Evolutionary conservation across 805 yeast genomes (phyloP).

Genomic region (Wickerhamiella alocasiicola): DNA sequence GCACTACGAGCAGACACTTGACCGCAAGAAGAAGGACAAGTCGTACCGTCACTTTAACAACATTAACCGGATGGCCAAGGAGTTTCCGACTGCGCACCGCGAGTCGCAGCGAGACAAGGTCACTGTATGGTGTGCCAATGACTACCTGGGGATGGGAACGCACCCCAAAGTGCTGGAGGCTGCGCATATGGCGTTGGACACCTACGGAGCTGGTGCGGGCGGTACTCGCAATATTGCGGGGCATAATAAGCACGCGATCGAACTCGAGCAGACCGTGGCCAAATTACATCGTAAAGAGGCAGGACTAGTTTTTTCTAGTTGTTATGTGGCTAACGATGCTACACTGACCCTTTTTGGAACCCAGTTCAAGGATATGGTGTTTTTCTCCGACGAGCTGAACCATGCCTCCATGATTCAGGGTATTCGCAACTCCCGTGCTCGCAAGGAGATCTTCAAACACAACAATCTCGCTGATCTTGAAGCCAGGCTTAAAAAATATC

Average conservation of each 20-base stretch:
- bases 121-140: conserved; percentile 98
- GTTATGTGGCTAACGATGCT: conserved; percentile 96
- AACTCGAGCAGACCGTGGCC: conserved; percentile 76
- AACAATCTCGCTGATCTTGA: conserved; percentile 81
- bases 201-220: conserved; percentile 98
- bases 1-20: conserved; percentile 51
- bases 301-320: conserved; percentile 87
- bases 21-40: conserved; percentile 69
- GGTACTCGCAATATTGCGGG: conserved; percentile 99
- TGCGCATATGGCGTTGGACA: conserved; percentile 69
- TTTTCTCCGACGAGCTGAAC: conserved; percentile 83
- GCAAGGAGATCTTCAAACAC: conserved; percentile 84
- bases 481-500: conserved; percentile 60
- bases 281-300: conserved; percentile 89
- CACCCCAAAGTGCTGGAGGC: conserved; percentile 58
- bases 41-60: conserved; percentile 95
- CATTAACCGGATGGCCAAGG: conserved; percentile 87
- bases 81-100: conserved; percentile 89
- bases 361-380: conserved; percentile 76
- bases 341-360: conserved; percentile 83
- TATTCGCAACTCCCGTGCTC: conserved; percentile 76
- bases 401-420: conserved; percentile 99
- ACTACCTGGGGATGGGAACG: conserved; percentile 89
- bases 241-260: conserved; percentile 81
- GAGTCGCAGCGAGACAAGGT: conserved; percentile 65